These are phyloP conservation scores for Santalum album DNA, from an alignment of 164 flowering plant genomes.

Conservation along the genomic window DNA sequence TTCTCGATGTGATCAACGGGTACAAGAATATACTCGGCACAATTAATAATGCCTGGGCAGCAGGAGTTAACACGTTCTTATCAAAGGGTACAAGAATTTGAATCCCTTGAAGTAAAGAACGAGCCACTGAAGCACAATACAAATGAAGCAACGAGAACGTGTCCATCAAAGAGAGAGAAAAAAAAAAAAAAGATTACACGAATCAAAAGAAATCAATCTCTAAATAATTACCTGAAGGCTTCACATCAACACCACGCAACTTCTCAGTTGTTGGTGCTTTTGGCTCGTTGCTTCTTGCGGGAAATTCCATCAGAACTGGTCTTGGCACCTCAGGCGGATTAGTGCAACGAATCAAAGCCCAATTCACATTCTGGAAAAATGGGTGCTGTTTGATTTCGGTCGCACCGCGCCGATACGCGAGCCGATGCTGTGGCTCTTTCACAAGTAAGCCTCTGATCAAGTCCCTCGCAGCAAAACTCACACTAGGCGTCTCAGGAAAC, in stretches of 20 bases:
- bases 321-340: conserved; percentile 9
- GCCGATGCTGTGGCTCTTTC: conserved; percentile 9
- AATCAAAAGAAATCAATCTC: conserved; percentile 12
- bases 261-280: neutral
- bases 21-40: no score
- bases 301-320: neutral
- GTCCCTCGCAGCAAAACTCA: conserved; percentile 10
- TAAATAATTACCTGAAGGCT: conserved; percentile 11
- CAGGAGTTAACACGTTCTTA: neutral
- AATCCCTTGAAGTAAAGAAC: neutral
- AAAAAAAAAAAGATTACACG: neutral
- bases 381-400: conserved; percentile 10
- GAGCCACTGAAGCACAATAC: neutral
- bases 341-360: conserved; percentile 11
- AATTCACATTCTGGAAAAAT: conserved; percentile 9
- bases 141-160: neutral
- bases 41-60: neutral
- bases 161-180: no score
- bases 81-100: neutral
- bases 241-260: conserved; percentile 7
- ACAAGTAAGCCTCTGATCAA: conserved; percentile 12
- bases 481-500: neutral
- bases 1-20: no score
- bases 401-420: conserved; percentile 8
- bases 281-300: neutral